Conservation (phyloP, 805 yeast species). For the Kodamaea neixiangensis region DNA sequence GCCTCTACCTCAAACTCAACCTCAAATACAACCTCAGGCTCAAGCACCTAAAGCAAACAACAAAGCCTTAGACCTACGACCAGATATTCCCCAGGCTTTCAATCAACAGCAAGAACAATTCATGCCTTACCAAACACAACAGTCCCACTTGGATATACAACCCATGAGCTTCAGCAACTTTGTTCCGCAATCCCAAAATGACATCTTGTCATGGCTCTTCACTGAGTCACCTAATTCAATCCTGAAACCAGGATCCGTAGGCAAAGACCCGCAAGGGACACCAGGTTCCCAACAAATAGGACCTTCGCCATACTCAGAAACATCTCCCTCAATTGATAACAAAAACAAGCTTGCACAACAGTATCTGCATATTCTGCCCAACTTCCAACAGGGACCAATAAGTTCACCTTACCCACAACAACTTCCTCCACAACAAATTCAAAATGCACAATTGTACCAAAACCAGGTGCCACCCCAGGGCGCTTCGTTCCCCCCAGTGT, state of each 20-base stretch:
- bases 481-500: not conserved
- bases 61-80: not conserved
- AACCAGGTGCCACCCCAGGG: not conserved
- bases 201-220: conserved; percentile 43
- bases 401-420: conserved; percentile 1
- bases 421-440: not conserved
- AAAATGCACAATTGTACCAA: not conserved
- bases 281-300: not conserved
- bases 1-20: not conserved
- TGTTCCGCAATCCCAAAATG: conserved; percentile 35
- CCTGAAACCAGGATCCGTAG: not conserved
- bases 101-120: not conserved
- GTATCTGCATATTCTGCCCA: not conserved
- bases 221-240: conserved; percentile 25
- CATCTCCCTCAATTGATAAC: not conserved
- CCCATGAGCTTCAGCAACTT: not conserved
- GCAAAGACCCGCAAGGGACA: conserved; percentile 1
- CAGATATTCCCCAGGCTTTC: not conserved
- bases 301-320: conserved; percentile 1
- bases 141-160: not conserved
- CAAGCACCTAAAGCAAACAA: not conserved
- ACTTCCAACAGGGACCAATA: not conserved
- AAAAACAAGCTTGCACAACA: not conserved
- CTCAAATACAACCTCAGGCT: not conserved
- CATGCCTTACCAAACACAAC: not conserved